Conservation (phyloP, 139 green algal genomes). For the Desmodesmus armatus region DNA sequence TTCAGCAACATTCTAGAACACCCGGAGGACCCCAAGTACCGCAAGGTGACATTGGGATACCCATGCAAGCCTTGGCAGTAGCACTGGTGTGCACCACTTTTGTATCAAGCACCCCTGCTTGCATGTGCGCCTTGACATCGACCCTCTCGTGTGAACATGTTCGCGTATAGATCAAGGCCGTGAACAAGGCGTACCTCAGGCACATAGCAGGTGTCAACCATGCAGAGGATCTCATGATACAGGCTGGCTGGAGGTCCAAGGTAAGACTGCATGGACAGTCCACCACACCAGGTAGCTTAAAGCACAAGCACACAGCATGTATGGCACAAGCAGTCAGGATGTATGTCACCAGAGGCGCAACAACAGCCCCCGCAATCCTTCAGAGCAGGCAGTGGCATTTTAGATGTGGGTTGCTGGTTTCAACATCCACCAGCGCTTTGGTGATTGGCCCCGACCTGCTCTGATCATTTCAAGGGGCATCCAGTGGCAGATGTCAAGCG, state of each 20-base stretch:
- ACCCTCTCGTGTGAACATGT: background rate
- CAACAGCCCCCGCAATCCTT: too few relatives aligned
- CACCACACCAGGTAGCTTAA: too few relatives aligned
- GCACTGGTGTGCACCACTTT: background rate
- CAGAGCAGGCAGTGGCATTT: too few relatives aligned
- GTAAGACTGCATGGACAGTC: too few relatives aligned
- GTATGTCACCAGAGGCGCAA: too few relatives aligned
- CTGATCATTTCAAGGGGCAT: too few relatives aligned
- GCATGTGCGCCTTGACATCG: background rate
- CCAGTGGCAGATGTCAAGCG: too few relatives aligned
- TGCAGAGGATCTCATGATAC: conserved; percentile 64
- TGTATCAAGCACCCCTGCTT: background rate
- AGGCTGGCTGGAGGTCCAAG: conserved; percentile 58
- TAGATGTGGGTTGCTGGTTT: too few relatives aligned
- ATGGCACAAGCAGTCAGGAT: too few relatives aligned
- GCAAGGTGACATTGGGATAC: conserved; percentile 38
- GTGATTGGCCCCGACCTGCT: too few relatives aligned
- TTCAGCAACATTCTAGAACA: conserved; percentile 64
- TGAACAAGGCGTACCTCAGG: conserved; percentile 54
- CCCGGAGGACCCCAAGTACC: conserved; percentile 64
- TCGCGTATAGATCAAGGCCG: conserved; percentile 62
- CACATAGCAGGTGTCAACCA: conserved; percentile 55
- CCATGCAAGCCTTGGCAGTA: background rate
- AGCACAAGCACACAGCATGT: too few relatives aligned
- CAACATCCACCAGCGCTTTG: too few relatives aligned